Conservation (phyloP, 2,329 filamentous ascomycete species). For the Elsinoe batatas region DNA sequence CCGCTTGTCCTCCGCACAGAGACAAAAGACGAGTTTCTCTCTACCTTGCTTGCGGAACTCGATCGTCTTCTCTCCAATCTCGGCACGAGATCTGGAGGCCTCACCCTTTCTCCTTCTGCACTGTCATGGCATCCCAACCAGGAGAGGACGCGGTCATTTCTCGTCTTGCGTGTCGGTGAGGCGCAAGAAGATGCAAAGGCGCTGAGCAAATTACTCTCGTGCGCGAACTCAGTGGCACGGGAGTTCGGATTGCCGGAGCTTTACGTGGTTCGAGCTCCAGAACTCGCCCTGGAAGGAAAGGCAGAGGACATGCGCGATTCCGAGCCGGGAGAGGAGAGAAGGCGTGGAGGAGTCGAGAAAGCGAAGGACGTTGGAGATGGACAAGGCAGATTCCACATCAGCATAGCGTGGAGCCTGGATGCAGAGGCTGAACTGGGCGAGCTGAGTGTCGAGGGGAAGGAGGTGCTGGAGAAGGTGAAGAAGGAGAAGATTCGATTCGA, state of each 20-base stretch:
- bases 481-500: constrained; percentile 27
- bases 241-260: constrained; percentile 58
- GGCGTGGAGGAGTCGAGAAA: neutral
- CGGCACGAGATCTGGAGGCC: neutral
- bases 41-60: constrained; percentile 41
- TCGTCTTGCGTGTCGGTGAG: constrained; percentile 42
- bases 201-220: constrained; percentile 46
- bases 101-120: constrained; percentile 32
- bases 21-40: constrained; percentile 60
- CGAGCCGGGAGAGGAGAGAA: too few relatives aligned
- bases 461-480: constrained; percentile 15
- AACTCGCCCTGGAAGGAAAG: too few relatives aligned
- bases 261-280: too few relatives aligned
- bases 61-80: constrained; percentile 24
- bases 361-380: constrained; percentile 5
- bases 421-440: constrained; percentile 3
- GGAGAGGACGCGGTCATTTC: constrained; percentile 65
- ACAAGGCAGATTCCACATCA: constrained; percentile 65
- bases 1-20: constrained; percentile 64
- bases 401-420: constrained; percentile 72
- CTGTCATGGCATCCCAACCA: constrained; percentile 59
- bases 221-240: constrained; percentile 55
- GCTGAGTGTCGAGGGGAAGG: constrained; percentile 16
- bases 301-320: too few relatives aligned
- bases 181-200: constrained; percentile 22